These are phyloP conservation scores for Herpetomonas tarakana DNA, from an alignment of 208 protist genomes.

Conservation along the genomic window DNA sequence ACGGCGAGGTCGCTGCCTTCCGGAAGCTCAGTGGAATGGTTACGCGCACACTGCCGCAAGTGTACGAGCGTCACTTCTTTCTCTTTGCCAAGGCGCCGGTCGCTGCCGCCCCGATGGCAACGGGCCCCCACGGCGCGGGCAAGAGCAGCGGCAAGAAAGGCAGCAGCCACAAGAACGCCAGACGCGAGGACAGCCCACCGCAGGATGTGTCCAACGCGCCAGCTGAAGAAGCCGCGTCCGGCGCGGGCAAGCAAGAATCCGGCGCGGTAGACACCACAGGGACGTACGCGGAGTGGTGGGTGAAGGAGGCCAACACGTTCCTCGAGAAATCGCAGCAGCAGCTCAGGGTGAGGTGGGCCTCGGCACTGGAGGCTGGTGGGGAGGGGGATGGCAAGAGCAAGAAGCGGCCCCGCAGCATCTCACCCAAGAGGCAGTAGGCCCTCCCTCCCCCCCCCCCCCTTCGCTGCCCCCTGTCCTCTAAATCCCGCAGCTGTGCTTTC, in stretches of 20 bases:
- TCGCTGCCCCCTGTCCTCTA: no score
- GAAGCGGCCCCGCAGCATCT: background rate
- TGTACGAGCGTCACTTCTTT: slow-evolving; percentile 83
- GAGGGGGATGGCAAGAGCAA: slow-evolving; percentile 4
- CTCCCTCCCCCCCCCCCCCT: no score
- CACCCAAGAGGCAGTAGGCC: no score
- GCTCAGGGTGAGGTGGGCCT: slow-evolving; percentile 48
- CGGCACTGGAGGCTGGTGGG: slow-evolving; percentile 34
- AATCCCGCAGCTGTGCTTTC: no score
- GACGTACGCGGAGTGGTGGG: slow-evolving; percentile 53
- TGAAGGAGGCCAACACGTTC: slow-evolving; percentile 32
- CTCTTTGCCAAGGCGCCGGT: slow-evolving; percentile 49
- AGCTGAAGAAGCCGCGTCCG: background rate
- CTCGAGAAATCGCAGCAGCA: slow-evolving; percentile 42
- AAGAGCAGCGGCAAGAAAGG: slow-evolving; percentile 5
- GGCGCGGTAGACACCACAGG: background rate
- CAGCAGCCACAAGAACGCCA: background rate
- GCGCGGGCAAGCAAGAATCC: background rate
- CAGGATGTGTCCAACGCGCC: background rate
- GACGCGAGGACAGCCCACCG: background rate
- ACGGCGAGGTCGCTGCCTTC: slow-evolving; percentile 77
- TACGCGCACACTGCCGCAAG: slow-evolving; percentile 55
- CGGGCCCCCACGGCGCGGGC: background rate
- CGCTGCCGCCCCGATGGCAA: background rate
- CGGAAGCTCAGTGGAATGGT: slow-evolving; percentile 45